These are phyloP conservation scores for Avena sativa DNA, from an alignment of 176 grass and related monocot genomes.

Conservation along the genomic window DNA sequence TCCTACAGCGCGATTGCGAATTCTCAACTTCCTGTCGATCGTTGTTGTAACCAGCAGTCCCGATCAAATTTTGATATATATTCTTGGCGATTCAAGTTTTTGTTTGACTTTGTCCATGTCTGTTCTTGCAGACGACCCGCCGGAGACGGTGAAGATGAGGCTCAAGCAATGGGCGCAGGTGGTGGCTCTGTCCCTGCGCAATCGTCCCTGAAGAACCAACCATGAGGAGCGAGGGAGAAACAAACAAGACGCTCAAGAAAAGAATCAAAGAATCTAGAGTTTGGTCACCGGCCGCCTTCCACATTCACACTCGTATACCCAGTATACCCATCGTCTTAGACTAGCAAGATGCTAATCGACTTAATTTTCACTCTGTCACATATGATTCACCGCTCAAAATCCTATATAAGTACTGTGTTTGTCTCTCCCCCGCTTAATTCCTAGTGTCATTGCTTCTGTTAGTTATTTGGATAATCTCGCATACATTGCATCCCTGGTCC, in stretches of 20 bases:
- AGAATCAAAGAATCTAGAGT: constrained; percentile 44
- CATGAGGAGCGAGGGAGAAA: background rate
- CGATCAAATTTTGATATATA: too few relatives aligned
- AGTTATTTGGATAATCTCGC: background rate
- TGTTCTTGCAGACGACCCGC: constrained; percentile 57
- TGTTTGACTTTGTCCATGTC: background rate
- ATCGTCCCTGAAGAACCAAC: constrained; percentile 52
- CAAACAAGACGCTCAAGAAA: background rate
- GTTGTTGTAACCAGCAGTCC: too few relatives aligned
- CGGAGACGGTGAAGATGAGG: constrained; percentile 79
- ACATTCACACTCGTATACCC: background rate
- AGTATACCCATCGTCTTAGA: background rate
- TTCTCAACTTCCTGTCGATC: too few relatives aligned
- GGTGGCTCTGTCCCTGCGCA: constrained; percentile 72
- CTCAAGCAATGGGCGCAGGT: constrained; percentile 97
- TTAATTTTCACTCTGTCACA: background rate
- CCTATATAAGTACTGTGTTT: background rate
- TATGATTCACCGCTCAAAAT: background rate
- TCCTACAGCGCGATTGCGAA: too few relatives aligned
- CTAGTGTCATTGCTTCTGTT: background rate
- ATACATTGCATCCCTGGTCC: background rate
- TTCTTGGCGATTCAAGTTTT: background rate
- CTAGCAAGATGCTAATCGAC: constrained; percentile 18
- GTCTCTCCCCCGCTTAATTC: background rate
- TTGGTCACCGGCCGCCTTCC: constrained; percentile 32